Conservation (phyloP, 163 green algal genomes). For the Dunaliella salina region DNA sequence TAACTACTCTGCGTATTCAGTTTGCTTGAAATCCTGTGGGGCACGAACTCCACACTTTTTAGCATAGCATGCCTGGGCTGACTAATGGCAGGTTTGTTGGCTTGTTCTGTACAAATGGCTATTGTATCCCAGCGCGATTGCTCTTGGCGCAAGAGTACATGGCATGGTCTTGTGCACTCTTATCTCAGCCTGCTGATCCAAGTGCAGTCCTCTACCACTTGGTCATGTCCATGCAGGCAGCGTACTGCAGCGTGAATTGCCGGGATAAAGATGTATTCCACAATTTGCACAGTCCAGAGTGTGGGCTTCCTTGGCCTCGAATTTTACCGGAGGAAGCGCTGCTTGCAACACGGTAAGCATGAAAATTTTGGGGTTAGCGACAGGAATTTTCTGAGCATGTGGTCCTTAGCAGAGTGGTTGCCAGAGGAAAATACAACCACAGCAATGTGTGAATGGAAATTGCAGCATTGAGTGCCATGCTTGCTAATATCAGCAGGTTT, state of each 20-base stretch:
- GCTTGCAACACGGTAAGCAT: slow-evolving; percentile 14
- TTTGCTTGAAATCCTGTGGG: too few relatives aligned
- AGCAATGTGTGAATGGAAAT: too few relatives aligned
- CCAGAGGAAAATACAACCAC: too few relatives aligned
- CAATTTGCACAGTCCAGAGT: slow-evolving; percentile 18
- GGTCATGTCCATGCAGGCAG: slow-evolving; percentile 17
- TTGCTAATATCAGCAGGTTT: too few relatives aligned
- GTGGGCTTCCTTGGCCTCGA: slow-evolving; percentile 29
- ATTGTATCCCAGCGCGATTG: not conserved
- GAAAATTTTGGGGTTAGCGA: not conserved
- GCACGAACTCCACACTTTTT: too few relatives aligned
- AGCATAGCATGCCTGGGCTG: not conserved
- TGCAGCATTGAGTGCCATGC: too few relatives aligned
- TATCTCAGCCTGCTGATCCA: slow-evolving; percentile 4
- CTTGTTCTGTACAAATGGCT: not conserved
- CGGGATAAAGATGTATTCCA: slow-evolving; percentile 9
- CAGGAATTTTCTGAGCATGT: too few relatives aligned
- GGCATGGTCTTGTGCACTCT: not conserved
- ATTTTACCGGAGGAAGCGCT: slow-evolving; percentile 36
- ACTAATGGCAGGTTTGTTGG: not conserved
- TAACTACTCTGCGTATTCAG: too few relatives aligned
- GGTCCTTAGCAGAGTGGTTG: too few relatives aligned
- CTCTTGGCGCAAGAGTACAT: not conserved
- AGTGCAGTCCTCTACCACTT: too few relatives aligned
- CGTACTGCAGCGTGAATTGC: slow-evolving; percentile 29